Evolutionary conservation across 2,329 filamentous ascomycete genomes (phyloP), one percentile per base, ranked within the genome.

Genomic region (Pseudogymnoascus sp.): DNA sequence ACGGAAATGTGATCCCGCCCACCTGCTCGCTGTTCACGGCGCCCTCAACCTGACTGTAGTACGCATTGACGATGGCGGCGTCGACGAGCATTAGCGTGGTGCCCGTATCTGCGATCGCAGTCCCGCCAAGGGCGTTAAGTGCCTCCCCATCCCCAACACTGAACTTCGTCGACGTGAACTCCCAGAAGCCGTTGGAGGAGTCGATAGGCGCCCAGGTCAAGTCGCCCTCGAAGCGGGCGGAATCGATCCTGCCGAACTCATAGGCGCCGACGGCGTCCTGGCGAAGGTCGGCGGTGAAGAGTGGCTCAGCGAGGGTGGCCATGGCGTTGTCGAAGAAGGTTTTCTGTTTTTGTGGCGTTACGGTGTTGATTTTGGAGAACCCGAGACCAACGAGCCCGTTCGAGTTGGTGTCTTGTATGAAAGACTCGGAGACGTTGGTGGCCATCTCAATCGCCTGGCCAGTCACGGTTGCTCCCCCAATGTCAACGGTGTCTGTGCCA

Each of bases 341-440:
- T 66, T 74, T 74, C 65, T 74, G 71, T 19, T 69, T 66, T 19
- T 65, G 62, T 10, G 73, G 73, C 67, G 71, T 68, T 61, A 74
- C 69, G 26, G 72, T 74, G 65, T 74, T 74, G 42, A 73, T 67
- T 60, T 72, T 73, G 61, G 70, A 71, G 66, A 70, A 74, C 2
- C 80, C 86, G 59, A 89, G 79, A n/a, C 86, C 86, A 53, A 89
- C 79, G 14, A 89, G 79, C 35, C 86, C 86, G 68, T 87, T 85
- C 47, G 70, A 70, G 38, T 68, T 64, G n/a, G 71, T 71, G 63
- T 77, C 75, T 31, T 66, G 42, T 33, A 74, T 70, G 67, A 77
- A 77, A 1, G 70, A 70, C 21, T 61, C 24, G 1, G 72, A 75
- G 31, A 74, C 71, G 1, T 67, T 69, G 8, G 70, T 74, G 14